Percentiles rank a stretch among this genome's conserved stretches.
These are phyloP conservation scores for Eucommia ulmoides DNA, from an alignment of 257 asterid genomes.

Conservation along the genomic window DNA sequence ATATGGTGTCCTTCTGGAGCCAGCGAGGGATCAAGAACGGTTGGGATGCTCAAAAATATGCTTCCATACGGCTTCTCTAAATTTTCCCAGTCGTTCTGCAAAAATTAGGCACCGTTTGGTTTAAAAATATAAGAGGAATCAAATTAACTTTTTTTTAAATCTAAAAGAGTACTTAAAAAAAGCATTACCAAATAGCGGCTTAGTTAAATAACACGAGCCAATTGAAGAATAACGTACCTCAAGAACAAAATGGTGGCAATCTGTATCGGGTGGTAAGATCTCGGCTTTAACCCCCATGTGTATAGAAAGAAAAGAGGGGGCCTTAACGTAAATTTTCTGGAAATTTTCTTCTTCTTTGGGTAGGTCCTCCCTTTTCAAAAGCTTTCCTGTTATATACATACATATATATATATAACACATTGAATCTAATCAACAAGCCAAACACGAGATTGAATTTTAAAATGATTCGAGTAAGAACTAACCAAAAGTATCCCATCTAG, in stretches of 20 bases:
- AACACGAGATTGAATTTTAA: background rate
- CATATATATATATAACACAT: background rate
- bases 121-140: too few species aligned
- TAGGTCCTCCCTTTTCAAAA: slow-evolving; percentile 56
- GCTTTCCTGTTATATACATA: slow-evolving; percentile 45
- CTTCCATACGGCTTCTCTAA: slow-evolving; percentile 84
- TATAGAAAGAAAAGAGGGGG: slow-evolving; percentile 95
- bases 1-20: slow-evolving; percentile 95
- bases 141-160: too few species aligned
- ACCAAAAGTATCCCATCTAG: slow-evolving; percentile 99
- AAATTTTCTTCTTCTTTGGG: slow-evolving; percentile 89
- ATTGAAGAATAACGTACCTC: slow-evolving; percentile 35
- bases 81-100: slow-evolving; percentile 71
- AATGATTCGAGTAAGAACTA: slow-evolving; percentile 17
- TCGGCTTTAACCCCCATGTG: slow-evolving; percentile 90
- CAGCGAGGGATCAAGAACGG: slow-evolving; percentile 74
- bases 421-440: slow-evolving; percentile 4
- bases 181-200: slow-evolving; percentile 7
- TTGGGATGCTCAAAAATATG: slow-evolving; percentile 94
- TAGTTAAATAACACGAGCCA: background rate
- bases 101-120: too few species aligned
- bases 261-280: slow-evolving; percentile 75
- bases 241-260: slow-evolving; percentile 89
- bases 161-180: too few species aligned
- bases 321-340: slow-evolving; percentile 82